Evolutionary conservation across 2,329 filamentous ascomycete species (phyloP), one percentile per base, ranked within the genome.

Genomic region (Fusarium virguliforme): DNA sequence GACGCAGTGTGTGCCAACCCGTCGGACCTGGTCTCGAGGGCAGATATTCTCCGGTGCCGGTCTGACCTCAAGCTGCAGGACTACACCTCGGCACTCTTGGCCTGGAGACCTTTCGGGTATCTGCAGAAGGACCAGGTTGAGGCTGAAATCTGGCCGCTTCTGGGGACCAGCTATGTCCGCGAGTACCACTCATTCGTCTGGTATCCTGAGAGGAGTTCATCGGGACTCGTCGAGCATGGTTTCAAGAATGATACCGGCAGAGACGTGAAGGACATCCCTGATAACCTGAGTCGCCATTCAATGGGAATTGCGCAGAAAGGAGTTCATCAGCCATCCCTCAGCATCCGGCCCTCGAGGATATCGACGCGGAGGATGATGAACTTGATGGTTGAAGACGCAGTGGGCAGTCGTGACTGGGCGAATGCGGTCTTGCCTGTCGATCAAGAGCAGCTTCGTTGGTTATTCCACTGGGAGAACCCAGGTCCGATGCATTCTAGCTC

Each of bases 31-130:
- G 43, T 53, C 10, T 51, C 57, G 10, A 51, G 57, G n/a, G 57
- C 43, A 22, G 57, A 60, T 26, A 3, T 60, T 15, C 43, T 60
- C 40, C 43, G 43, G 28, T 53, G 34, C 30, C 43, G 26, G 15
- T 60, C 51, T 22, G 34, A 60, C 22, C 35, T 51, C 24, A 60
- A 53, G 43, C 57, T 60, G 32, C 43, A 60, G 15, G 46, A 60
- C 24, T 60, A 46, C 18, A 24, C 34, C 8, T 60, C 43, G 1
- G 18, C n/a, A 5, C 24, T 34, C 26, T 18, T 60, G 18, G 15
- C 57, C 22, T 60, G 43, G 57, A 24, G n/a, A 40, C 56, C 41
- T 2, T 60, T 60, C n/a, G 43, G 57, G 41, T 60, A 60, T 40
- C 22, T 41, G 12, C 43, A 51, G 43, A 53, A 60, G 12, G 10